Base-by-base conservation (phyloP, 352 stramenopile genomes). In the Aphanomyces invadans region DNA sequence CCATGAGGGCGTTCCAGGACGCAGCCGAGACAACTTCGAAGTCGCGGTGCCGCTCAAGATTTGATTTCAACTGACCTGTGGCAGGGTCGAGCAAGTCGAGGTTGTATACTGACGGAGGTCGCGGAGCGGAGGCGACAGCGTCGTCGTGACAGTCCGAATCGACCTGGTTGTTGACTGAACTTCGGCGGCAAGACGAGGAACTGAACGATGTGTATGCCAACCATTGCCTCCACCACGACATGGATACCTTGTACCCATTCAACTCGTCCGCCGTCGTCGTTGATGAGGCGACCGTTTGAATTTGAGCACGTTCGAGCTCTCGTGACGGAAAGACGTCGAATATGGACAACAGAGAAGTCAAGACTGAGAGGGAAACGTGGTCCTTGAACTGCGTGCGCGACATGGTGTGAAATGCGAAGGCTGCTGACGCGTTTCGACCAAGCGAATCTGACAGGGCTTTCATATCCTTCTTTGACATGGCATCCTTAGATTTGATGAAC, bases 71-170 rank as follows among this genome's bases (percentile, higher is more conserved):
- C 15, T 57, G 19, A 57, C 29, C 49, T 42, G 36, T 42, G 17
- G 21, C 9, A 3, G 54, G 15, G 28, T 65, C 57, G 5, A 46
- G 4, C 25, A 65, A 21, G n/a, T 42, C 39, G 1, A 39, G 19
- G 31, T 65, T 65, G 57, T 65, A 65, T 5, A 65, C 25, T 0
- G 57, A 65, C 12, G 39, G 39, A n/a, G 57, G 57, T 0, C 57
- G 36, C 15, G 25, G 15, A 3, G 12, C n/a, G 15, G 21, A 21
- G 26, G 17, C 19, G 10, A 17, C 21, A 31, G 17, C 15, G 1
- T 48, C n/a, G n/a, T n/a, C n/a, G n/a, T n/a, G n/a, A n/a, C n/a
- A n/a, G n/a, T n/a, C n/a, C n/a, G n/a, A n/a, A n/a, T n/a, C 25
- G 29, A 23, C 9, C 15, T 64, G 11, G n/a, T 65, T 38, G 39